Conservation (phyloP, 352 stramenopile species). For the Elongisporangium anandrum region DNA sequence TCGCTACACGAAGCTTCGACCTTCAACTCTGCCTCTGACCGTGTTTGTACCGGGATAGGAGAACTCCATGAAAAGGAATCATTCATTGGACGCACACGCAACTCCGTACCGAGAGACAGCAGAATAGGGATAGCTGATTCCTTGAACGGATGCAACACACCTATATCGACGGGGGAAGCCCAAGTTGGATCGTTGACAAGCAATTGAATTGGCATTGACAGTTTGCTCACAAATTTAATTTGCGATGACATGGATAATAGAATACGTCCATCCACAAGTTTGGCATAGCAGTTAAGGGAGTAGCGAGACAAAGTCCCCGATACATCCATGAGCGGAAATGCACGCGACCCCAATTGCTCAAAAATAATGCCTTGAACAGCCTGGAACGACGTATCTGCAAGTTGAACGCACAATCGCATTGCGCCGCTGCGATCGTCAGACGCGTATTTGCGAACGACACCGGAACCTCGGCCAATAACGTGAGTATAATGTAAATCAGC, state of each 20-base stretch:
- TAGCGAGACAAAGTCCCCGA: constrained; percentile 48
- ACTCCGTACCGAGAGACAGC: constrained; percentile 58
- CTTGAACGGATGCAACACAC: constrained; percentile 43
- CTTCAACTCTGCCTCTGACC: constrained; percentile 47
- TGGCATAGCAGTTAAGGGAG: constrained; percentile 53
- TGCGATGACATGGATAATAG: constrained; percentile 75
- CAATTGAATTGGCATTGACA: constrained; percentile 66
- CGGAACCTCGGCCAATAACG: constrained; percentile 42
- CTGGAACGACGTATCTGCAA: constrained; percentile 57
- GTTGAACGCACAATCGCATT: constrained; percentile 57
- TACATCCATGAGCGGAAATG: constrained; percentile 56
- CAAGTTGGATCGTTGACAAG: constrained; percentile 82
- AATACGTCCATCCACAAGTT: constrained; percentile 76
- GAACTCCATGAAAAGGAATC: constrained; percentile 65
- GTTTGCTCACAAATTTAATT: constrained; percentile 66
- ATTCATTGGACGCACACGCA: constrained; percentile 54
- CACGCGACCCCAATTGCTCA: constrained; percentile 64
- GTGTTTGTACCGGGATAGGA: constrained; percentile 72
- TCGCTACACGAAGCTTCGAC: constrained; percentile 45
- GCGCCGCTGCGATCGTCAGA: constrained; percentile 45
- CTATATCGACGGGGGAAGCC: constrained; percentile 67
- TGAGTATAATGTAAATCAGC: constrained; percentile 71
- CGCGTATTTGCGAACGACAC: constrained; percentile 69
- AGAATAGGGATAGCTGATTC: constrained; percentile 70
- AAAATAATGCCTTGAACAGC: constrained; percentile 80